phyloP scores from a whole-genome alignment of 179 eudicot genomes.

The Heliamphora pulchella region DNA sequence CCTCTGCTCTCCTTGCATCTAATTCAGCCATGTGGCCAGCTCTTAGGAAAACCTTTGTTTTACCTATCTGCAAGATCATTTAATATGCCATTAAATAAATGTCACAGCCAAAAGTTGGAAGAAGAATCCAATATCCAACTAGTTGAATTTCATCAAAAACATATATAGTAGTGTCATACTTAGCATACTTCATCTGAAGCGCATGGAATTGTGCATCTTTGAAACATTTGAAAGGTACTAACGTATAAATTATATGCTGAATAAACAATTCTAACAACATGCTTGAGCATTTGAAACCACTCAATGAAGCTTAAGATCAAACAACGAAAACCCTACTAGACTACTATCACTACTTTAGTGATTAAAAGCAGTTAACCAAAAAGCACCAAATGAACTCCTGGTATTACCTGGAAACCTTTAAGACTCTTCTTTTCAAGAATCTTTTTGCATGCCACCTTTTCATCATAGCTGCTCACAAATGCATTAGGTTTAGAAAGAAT shows the following conservation, averaged over 20 bases:
- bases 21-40: conserved; percentile 99
- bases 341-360: not conserved
- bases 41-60: conserved; percentile 25
- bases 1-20: conserved; percentile 86
- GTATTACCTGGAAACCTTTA: conserved; percentile 75
- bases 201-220: conserved; percentile 2
- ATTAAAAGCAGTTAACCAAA: conserved; percentile 7
- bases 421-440: conserved; percentile 83
- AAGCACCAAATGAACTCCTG: conserved; percentile 8
- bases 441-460: conserved; percentile 64
- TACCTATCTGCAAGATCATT: conserved; percentile 59
- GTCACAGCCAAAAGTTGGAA: not conserved
- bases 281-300: not conserved
- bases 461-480: conserved; percentile 60
- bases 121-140: not conserved
- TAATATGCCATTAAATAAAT: not conserved
- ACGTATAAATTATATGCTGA: not conserved
- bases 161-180: not conserved
- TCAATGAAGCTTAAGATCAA: not conserved
- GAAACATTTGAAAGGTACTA: not conserved
- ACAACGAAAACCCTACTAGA: not conserved
- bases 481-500: conserved; percentile 10
- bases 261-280: not conserved
- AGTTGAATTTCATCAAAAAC: not conserved
- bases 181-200: conserved; percentile 10